Evolutionary conservation across 345 rosid genomes (phyloP), one percentile per base, ranked within the genome.

Genomic region (Salix caprea): DNA sequence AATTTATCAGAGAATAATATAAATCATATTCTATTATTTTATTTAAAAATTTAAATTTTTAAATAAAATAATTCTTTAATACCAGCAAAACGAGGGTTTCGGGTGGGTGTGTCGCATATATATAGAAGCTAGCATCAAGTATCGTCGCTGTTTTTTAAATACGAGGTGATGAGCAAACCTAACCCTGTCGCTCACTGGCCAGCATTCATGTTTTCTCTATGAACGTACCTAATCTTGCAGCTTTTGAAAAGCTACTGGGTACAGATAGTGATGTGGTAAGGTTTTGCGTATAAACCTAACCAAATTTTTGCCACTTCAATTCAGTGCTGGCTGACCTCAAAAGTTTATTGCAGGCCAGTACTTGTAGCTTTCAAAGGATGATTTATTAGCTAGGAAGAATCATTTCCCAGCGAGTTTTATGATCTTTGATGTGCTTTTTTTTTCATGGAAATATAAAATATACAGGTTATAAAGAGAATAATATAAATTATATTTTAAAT

Each of bases 41-140:
- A 2, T 30, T 0, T 30, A 2, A 30, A 3, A 0, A 0, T 0
- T 30, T 30, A 30, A 30, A 30, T 2, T 2, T 30, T 30, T 0
- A 30, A 0, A 30, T 30, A 30, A 30, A 2, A 30, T 30, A 0
- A 30, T 30, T 30, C 2, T 0, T 30, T 30, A 30, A 30, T 0
- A 2, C 3, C 2, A 30, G 2, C 0, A 30, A 0, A 2, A 30
- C 32, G 3, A 30, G 3, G 4, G 34, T 32, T 9, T 40, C 3
- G 42, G 4, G 34, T 32, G 42, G 12, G 44, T 2, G 12, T 9
- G 50, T 46, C 50, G 16, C 50, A 13, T 44, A 10, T 10, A 11
- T 14, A 44, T 15, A 2, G 37, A 34, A 34, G 37, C 37, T 36
- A 46, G 19, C 52, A 46, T 46, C 52, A 58, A 10, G 62, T 14